Percentiles rank a stretch among this genome's conserved stretches.
phyloP scores from a whole-genome alignment of 306 rosid species.

The Luffa aegyptiaca region DNA sequence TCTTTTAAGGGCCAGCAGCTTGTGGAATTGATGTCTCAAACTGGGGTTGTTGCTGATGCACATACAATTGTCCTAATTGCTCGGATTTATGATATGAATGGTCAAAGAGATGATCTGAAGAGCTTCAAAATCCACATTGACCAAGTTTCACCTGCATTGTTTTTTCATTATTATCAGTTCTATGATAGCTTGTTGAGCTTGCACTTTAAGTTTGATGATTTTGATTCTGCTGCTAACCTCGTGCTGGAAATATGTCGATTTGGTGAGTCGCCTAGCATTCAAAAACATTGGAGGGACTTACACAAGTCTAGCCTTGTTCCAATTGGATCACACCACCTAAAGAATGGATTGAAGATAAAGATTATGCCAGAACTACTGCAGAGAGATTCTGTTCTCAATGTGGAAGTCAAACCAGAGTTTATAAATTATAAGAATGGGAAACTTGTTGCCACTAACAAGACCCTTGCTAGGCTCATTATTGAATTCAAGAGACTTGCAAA shows the following conservation, averaged over 20 bases:
- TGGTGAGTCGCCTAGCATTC: conserved; percentile 19
- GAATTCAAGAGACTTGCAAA: conserved; percentile 39
- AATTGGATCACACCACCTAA: conserved; percentile 58
- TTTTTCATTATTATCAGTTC: conserved; percentile 44
- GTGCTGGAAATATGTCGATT: conserved; percentile 44
- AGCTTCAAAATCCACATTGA: conserved; percentile 43
- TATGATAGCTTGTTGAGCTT: conserved; percentile 77
- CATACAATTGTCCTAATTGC: conserved; percentile 50
- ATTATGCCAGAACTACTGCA: conserved; percentile 50
- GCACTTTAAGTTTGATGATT: conserved; percentile 67
- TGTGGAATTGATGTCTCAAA: conserved; percentile 48
- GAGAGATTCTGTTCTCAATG: conserved; percentile 56
- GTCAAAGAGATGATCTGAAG: conserved; percentile 64
- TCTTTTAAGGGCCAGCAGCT: conserved; percentile 49
- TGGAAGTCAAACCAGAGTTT: conserved; percentile 49
- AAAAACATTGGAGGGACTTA: conserved; percentile 17
- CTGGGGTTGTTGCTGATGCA: conserved; percentile 56
- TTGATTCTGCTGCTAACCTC: conserved; percentile 57
- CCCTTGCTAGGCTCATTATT: conserved; percentile 47
- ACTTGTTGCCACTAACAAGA: conserved; percentile 51
- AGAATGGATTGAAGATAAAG: conserved; percentile 43
- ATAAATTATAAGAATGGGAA: conserved; percentile 42
- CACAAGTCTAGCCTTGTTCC: conserved; percentile 43
- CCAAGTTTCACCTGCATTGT: conserved; percentile 32
- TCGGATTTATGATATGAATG: conserved; percentile 61